Evolutionary conservation across 2,329 filamentous ascomycete genomes (phyloP), one percentile per base, ranked within the genome.

Genomic region (Colletotrichum limetticola): DNA sequence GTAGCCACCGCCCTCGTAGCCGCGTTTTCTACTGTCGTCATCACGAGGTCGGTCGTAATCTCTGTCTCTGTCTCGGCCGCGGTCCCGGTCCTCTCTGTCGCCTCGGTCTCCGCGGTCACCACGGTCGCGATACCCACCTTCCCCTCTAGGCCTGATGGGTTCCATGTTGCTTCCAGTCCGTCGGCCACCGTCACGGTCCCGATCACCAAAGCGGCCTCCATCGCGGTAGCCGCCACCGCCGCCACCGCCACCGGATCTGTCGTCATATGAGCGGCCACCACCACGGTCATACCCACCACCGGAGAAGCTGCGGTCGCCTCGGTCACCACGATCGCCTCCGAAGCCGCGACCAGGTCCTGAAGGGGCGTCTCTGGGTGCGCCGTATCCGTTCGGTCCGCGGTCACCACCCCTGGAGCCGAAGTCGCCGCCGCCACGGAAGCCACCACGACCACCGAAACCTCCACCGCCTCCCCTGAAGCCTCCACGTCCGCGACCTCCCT

Each of bases 81-180:
- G 85, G 64, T 89, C 83, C 71, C 87, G 88, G 76, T 90, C 87
- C 62, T 77, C 77, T 71, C 80, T 75, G 42, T 85, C 82, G 72
- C 77, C 74, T 56, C 74, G 66, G 55, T 75, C 74, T 52, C 72
- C 74, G 22, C 83, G 87, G 83, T 90, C 88, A 77, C 87, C 87
- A 81, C 86, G 42, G 42, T 49, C 74, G 26, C 83, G 87, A 83
- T 90, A 89, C 77, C 87, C 87, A 81, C 86, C 86, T 76, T 92
- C 91, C 78, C 91, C 84, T 66, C 80, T 82, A 72, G 91, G 90
- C 79, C 93, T 92, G 80, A 97, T 90, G 74, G 94, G 94, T 82
- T 97, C 95, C 83, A 93, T 93, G 84, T 97, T 97, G 85, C 94
- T 94, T 76, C 94, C 94, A 69, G 91, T 92, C 56, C 86, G 84